Base-by-base conservation (phyloP, 2,329 filamentous ascomycete genomes). In the Penicillium sclerotiorum region DNA sequence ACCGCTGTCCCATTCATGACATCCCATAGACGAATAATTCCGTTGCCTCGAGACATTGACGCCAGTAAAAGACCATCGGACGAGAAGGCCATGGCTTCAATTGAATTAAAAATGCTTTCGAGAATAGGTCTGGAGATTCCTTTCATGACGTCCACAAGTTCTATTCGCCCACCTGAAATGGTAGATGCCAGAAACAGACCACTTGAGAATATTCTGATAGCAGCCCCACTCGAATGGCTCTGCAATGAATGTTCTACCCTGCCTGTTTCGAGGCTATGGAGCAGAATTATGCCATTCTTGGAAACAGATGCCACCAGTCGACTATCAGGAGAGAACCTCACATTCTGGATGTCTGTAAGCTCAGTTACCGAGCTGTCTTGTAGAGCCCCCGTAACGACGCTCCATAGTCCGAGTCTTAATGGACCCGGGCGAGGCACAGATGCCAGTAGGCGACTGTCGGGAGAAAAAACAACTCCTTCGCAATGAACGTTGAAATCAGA, bases 291-390 rank as follows among this genome's bases (percentile, higher is more conserved):
- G 2, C 30, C 2, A 46, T 50, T 36, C 2, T 17, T 4, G 21
- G 37, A 46, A 12, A 28, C 43, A 38, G 48, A 46, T 5, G 23
- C 48, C 13, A 43, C 18, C 8, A 46, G 30, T 7, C 12, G 30
- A 23, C 42, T 36, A 30, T 45, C 33, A 13, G 47, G 41, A 3
- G 47, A 50, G 47, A 50, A 50, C 8, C 32, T 23, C 13, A 49
- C 27, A 28, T 36, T 18, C 38, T n/a, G 20, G 41, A 28, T 12
- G 22, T 33, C 18, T 50, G 30, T 3, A 28, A 23, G 6, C 38
- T 28, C 25, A 33, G 30, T n/a, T 33, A 33, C 30, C 5, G 8
- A 11, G 30, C n/a, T 33, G 5, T 8, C n/a, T 5, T 33, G 7
- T 15, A 33, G 32, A 6, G 6, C 20, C 3, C 44, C 44, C 33